Percentiles rank a stretch among this genome's conserved stretches.
These are phyloP conservation scores for Globisporangium radiosum DNA, from an alignment of 352 stramenopile species.

Conservation along the genomic window DNA sequence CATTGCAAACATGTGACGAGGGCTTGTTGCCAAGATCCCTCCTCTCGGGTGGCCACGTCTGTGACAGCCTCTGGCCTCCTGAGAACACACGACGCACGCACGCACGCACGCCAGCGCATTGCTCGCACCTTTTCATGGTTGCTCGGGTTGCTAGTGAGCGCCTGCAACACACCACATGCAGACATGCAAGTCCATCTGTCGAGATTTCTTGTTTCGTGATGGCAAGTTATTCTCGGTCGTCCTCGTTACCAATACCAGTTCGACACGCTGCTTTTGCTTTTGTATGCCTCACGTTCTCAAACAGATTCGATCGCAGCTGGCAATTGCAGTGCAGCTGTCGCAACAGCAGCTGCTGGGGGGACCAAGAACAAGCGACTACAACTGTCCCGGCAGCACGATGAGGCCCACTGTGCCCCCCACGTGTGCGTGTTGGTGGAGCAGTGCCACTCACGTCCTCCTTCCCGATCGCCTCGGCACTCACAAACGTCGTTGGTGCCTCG, in stretches of 20 bases:
- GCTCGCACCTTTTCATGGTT: not conserved
- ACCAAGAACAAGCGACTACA: not conserved
- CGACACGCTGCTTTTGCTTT: not conserved
- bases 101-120: conserved; percentile 1
- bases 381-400: not conserved
- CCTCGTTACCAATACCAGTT: not conserved
- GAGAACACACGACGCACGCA: conserved; percentile 3
- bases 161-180: not conserved
- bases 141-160: not conserved
- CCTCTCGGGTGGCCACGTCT: not conserved
- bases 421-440: not conserved
- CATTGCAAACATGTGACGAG: not conserved
- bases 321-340: too few relatives aligned
- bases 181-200: not conserved
- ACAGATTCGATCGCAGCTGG: too few relatives aligned
- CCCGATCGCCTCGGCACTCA: not conserved
- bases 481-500: not conserved
- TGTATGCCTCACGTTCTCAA: not conserved
- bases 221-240: not conserved
- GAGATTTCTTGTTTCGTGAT: not conserved
- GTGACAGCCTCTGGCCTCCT: conserved; percentile 8
- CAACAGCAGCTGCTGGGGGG: not conserved
- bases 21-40: not conserved
- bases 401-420: not conserved
- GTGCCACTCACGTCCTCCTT: not conserved